These are phyloP conservation scores for Ganoderma lucidum DNA, from an alignment of 1,284 basidiomycete genomes.

Conservation along the genomic window DNA sequence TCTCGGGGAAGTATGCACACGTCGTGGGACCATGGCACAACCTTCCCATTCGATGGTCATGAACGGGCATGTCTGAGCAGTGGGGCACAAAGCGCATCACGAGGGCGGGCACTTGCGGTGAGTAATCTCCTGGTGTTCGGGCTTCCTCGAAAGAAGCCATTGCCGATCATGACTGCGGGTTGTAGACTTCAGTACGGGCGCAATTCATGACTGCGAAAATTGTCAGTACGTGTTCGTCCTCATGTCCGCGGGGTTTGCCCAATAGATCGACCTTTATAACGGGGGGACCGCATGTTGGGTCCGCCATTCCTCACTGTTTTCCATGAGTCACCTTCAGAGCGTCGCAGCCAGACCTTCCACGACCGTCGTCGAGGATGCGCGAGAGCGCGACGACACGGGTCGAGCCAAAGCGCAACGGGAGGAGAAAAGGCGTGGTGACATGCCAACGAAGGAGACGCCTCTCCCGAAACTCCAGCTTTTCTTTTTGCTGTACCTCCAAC, in stretches of 20 bases:
- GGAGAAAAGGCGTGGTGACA: neutral
- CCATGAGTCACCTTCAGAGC: neutral
- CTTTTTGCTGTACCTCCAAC: slow-evolving; percentile 66
- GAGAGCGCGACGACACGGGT: neutral
- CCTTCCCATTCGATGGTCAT: neutral
- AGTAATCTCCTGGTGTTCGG: neutral
- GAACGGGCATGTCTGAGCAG: neutral
- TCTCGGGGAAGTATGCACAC: neutral
- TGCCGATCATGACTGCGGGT: neutral
- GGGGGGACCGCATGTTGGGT: neutral
- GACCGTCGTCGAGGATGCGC: neutral
- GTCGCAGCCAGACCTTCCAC: neutral
- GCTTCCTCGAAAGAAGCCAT: neutral
- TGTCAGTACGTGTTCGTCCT: neutral
- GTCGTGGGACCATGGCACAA: neutral
- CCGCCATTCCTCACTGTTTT: neutral
- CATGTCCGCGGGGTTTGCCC: neutral
- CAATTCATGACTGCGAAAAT: neutral
- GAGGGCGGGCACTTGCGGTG: neutral
- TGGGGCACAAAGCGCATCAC: neutral
- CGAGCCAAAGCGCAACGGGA: neutral
- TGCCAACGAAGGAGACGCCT: slow-evolving; percentile 50
- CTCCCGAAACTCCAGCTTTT: slow-evolving; percentile 70
- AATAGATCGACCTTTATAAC: neutral
- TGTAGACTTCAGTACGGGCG: neutral